A percentile compares a stretch with the other conserved stretches of the same genome.
phyloP scores from a whole-genome alignment of 768 basidiomycete species.

The Leccinum boreale region DNA sequence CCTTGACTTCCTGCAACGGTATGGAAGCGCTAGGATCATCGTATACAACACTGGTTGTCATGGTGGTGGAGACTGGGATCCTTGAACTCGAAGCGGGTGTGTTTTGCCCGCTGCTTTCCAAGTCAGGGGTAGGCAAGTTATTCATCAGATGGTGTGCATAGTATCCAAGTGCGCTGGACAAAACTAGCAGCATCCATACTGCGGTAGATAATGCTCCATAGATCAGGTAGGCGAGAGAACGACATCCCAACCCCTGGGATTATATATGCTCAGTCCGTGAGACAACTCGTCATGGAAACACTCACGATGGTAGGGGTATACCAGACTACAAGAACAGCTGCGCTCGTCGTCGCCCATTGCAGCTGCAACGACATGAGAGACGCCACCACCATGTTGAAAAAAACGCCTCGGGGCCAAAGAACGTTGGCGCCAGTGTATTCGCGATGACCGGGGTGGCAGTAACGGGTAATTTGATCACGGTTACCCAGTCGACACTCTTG shows the following conservation, averaged over 20 bases:
- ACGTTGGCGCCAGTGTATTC: neutral
- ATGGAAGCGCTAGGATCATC: neutral
- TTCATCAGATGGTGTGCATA: constrained; percentile 11
- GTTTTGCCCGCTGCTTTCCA: neutral
- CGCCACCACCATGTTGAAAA: constrained; percentile 30
- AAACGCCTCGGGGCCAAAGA: constrained; percentile 23
- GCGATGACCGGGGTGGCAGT: constrained; percentile 15
- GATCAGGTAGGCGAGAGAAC: constrained; percentile 30
- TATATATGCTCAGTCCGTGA: neutral
- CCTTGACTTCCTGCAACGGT: neutral
- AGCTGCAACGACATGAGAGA: constrained; percentile 27
- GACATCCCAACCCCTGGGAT: constrained; percentile 32
- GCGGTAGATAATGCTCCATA: constrained; percentile 29
- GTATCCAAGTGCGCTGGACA: constrained; percentile 27
- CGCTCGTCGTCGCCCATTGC: constrained; percentile 32
- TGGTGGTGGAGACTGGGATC: neutral
- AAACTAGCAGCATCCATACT: constrained; percentile 30
- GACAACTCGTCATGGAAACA: neutral
- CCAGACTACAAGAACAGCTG: constrained; percentile 28
- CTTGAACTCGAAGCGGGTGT: neutral
- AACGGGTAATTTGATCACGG: constrained; percentile 14
- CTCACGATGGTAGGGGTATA: constrained; percentile 31
- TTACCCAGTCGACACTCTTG: constrained; percentile 17
- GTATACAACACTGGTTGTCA: no score
- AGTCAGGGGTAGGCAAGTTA: neutral